A percentile compares a stretch with the other conserved stretches of the same genome.
phyloP scores from a whole-genome alignment of 495 filamentous ascomycete species.

The Penicillium longicatenatum region DNA sequence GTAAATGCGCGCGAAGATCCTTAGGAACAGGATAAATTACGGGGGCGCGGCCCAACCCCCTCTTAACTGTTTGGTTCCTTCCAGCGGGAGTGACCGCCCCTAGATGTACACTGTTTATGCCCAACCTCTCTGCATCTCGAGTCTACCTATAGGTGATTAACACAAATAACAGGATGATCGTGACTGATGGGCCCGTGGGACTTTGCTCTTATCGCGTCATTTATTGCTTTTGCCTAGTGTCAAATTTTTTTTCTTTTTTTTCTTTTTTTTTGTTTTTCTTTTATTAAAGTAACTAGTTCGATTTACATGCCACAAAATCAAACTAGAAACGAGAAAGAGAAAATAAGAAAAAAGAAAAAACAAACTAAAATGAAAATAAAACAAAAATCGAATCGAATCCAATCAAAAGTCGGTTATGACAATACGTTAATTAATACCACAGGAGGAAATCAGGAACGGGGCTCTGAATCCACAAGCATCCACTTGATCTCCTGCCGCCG shows the following conservation, averaged over 20 bases:
- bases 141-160: not conserved
- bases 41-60: constrained; percentile 23
- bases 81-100: constrained; percentile 2
- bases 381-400: not conserved
- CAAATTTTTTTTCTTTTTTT: not conserved
- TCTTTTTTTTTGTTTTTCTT: not conserved
- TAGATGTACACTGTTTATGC: not conserved
- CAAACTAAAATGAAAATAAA: not conserved
- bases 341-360: constrained; percentile 4
- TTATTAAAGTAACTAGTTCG: not conserved
- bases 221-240: constrained; percentile 7
- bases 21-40: constrained; percentile 17
- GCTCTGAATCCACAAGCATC: not conserved
- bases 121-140: not conserved
- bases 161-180: not conserved
- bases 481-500: not conserved
- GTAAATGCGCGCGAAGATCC: constrained; percentile 2
- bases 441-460: constrained; percentile 11
- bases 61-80: not conserved
- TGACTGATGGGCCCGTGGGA: not conserved
- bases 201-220: not conserved
- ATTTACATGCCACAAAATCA: not conserved
- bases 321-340: constrained; percentile 4
- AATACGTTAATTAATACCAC: constrained; percentile 10
- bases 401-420: constrained; percentile 7